Percentiles rank a stretch among this genome's conserved stretches.
phyloP scores from a whole-genome alignment of 2,329 filamentous ascomycete species.

The Exophiala alcalophila region DNA sequence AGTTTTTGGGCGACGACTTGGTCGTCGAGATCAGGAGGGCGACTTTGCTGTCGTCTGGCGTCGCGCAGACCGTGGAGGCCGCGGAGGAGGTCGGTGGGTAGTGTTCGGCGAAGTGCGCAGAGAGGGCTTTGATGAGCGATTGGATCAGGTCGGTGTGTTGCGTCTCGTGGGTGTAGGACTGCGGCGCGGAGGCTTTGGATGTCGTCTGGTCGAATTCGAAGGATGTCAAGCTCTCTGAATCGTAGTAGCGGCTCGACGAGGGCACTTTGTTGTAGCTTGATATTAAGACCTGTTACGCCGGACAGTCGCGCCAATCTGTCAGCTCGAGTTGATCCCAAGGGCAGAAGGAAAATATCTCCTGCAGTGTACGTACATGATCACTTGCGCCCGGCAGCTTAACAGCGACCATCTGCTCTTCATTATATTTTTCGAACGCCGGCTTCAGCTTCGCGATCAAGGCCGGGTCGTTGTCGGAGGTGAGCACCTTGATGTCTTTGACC shows the following conservation, averaged over 20 bases:
- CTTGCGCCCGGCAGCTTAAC: conserved; percentile 85
- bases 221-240: conserved; percentile 80
- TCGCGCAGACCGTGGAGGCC: conserved; percentile 66
- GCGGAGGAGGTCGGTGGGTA: conserved; percentile 78
- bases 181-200: conserved; percentile 79
- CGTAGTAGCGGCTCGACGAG: conserved; percentile 75
- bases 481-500: conserved; percentile 78
- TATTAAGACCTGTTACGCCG: conserved; percentile 62
- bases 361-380: conserved; percentile 58
- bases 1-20: conserved; percentile 98
- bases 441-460: conserved; percentile 68
- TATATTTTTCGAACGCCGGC: conserved; percentile 89
- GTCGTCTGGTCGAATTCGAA: conserved; percentile 84
- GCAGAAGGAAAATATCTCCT: not conserved
- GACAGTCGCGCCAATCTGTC: not conserved
- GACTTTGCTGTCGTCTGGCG: conserved; percentile 60
- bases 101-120: conserved; percentile 78
- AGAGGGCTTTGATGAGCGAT: conserved; percentile 76
- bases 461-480: conserved; percentile 66
- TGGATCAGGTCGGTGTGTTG: conserved; percentile 68
- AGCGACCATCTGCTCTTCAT: conserved; percentile 87
- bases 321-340: not conserved
- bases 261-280: conserved; percentile 76
- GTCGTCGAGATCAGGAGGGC: conserved; percentile 85
- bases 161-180: conserved; percentile 76